Conservation (phyloP, 208 protist genomes). For the Leishmania amazonensis region DNA sequence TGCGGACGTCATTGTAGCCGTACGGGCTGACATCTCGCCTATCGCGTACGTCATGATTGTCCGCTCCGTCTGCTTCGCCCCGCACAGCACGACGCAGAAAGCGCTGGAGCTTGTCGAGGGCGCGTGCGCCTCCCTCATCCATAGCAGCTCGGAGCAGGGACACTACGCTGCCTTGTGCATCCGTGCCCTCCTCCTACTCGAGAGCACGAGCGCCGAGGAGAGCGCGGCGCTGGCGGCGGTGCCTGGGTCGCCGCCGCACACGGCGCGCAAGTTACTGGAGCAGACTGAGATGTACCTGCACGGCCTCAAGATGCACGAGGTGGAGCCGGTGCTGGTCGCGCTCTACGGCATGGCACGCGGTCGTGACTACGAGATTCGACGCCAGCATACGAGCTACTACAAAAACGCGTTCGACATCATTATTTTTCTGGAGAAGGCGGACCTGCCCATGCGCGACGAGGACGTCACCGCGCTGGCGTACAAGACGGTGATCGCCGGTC, state of each 20-base stretch:
- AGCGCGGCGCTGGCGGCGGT: constrained; percentile 33
- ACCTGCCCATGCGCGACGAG: constrained; percentile 64
- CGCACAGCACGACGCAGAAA: constrained; percentile 60
- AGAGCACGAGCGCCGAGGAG: constrained; percentile 41
- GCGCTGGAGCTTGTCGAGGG: constrained; percentile 72
- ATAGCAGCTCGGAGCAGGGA: constrained; percentile 51
- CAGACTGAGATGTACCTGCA: constrained; percentile 68
- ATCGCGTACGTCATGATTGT: constrained; percentile 87
- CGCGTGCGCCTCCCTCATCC: constrained; percentile 52
- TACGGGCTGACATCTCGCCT: constrained; percentile 84
- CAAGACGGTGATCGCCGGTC: constrained; percentile 73
- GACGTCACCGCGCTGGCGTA: constrained; percentile 70
- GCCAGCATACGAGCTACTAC: constrained; percentile 84
- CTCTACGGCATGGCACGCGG: constrained; percentile 77
- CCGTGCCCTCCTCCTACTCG: constrained; percentile 77
- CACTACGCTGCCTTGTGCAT: constrained; percentile 80
- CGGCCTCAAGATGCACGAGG: constrained; percentile 82
- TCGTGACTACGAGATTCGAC: constrained; percentile 85
- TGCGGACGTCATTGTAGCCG: constrained; percentile 58
- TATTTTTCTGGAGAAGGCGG: constrained; percentile 72
- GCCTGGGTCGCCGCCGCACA: constrained; percentile 53
- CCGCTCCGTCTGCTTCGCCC: constrained; percentile 74
- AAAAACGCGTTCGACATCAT: constrained; percentile 84
- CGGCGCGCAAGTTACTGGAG: constrained; percentile 77
- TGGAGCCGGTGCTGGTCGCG: constrained; percentile 80